Conservation (phyloP, 169 alveolate genomes). For the Eimeria zaria region DNA sequence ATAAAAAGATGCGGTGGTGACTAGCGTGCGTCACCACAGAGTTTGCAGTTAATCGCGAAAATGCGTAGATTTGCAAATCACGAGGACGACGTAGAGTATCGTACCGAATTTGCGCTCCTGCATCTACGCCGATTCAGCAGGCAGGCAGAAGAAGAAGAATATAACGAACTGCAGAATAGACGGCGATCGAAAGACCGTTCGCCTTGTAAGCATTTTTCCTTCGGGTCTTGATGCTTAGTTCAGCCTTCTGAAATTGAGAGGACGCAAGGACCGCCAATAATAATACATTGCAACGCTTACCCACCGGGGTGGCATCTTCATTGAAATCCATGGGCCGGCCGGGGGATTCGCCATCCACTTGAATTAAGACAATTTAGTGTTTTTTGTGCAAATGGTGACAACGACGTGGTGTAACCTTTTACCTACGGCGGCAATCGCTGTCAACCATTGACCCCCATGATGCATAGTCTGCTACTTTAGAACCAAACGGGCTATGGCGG, state of each 20-base stretch:
- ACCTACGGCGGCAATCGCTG: slow-evolving; percentile 54
- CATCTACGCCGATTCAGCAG: neutral
- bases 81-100: neutral
- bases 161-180: neutral
- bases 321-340: neutral
- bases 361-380: neutral
- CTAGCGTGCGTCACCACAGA: neutral
- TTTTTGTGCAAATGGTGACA: neutral
- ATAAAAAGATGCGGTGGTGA: neutral
- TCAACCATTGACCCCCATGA: slow-evolving; percentile 50
- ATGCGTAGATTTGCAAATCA: neutral
- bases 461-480: slow-evolving; percentile 38
- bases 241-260: neutral
- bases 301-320: neutral
- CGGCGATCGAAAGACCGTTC: neutral
- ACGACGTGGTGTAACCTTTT: neutral
- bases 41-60: neutral
- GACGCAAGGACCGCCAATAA: neutral
- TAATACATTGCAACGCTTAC: neutral
- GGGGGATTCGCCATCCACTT: neutral
- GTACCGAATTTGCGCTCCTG: neutral
- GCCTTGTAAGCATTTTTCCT: neutral
- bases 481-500: slow-evolving; percentile 32
- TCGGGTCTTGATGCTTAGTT: neutral
- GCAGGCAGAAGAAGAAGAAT: neutral